Base-by-base conservation (phyloP, 352 stramenopile genomes). In the Phytophthora macrochlamydospora region DNA sequence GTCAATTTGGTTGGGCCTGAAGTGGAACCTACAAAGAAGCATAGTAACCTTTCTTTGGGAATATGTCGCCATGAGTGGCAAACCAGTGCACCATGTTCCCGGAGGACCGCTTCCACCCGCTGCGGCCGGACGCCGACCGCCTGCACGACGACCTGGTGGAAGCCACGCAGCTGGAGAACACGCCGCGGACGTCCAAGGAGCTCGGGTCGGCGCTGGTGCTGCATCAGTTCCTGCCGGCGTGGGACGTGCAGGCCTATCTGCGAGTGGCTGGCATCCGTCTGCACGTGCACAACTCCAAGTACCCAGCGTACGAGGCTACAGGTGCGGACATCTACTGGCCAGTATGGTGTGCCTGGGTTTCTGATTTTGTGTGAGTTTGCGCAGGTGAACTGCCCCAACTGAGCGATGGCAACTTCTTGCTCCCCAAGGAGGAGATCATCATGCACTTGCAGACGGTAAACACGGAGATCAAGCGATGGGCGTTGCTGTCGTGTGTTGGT, bases 281-380 rank as follows among this genome's bases (percentile, higher is more conserved):
- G 51, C 86, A 96, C 59, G 86, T 96, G 54, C 82, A 94, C 62
- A 96, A 94, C 83, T 92, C 88, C 48, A 78, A 79, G 67, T 96
- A 96, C 62, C 86, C 88, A 18, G 51, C 59, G 43, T 93, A 94
- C 63, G 88, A 94, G 58, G 83, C 87, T 51, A 94, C 88, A 1
- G 83, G 81, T 90, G 31, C 40, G 68, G 18, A 24, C 18, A 24
- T 24, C 18, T 24, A 24, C 18, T 24, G 18, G 18, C 18, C 18
- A 24, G 18, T 24, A 24, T 37, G 7, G 5, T 9, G 29, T 29
- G 35, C 4, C 11, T 9, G 29, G 12, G 51, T 61, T 56, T 59
- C 38, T 45, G 33, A 61, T 12, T 29, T 18, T 48, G n/a, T 31
- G 49, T 44, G 29, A 18, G 12, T 43, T 13, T 46, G 18, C 45